These are phyloP conservation scores for Aspergillus wentii DNA, from an alignment of 495 filamentous ascomycete genomes.

Conservation along the genomic window DNA sequence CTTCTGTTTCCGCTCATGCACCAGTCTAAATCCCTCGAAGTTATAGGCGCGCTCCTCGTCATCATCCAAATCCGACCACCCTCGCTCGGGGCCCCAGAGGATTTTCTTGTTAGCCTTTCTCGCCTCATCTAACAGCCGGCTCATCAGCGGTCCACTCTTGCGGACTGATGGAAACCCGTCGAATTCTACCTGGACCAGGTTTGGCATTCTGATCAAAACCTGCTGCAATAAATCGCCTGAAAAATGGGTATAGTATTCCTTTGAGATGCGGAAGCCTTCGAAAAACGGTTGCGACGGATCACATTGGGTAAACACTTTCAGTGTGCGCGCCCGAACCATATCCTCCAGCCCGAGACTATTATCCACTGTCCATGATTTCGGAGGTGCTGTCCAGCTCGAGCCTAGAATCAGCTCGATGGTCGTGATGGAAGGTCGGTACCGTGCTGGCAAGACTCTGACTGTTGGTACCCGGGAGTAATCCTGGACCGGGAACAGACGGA, in stretches of 20 bases:
- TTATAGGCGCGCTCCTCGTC: conserved; percentile 25
- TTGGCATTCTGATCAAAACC: conserved; percentile 57
- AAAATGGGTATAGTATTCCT: conserved; percentile 74
- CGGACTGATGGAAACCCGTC: conserved; percentile 70
- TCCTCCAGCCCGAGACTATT: conserved; percentile 60
- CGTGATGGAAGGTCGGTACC: conserved; percentile 61
- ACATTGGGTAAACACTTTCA: conserved; percentile 74
- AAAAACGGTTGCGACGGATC: conserved; percentile 73
- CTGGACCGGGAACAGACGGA: conserved; percentile 72
- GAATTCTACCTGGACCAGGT: conserved; percentile 61
- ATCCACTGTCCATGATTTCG: conserved; percentile 67
- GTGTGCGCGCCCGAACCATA: conserved; percentile 51
- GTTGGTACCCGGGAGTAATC: conserved; percentile 62
- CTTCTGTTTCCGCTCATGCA: conserved; percentile 8
- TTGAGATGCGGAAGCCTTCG: conserved; percentile 62
- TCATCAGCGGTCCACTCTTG: conserved; percentile 65
- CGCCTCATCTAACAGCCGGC: conserved; percentile 55
- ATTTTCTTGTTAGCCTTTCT: conserved; percentile 47
- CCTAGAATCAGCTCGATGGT: conserved; percentile 74
- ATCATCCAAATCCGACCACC: conserved; percentile 49
- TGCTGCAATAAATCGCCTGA: conserved; percentile 51
- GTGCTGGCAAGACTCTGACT: conserved; percentile 39
- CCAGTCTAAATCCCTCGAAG: too few species aligned
- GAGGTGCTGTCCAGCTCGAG: conserved; percentile 74
- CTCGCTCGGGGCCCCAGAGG: conserved; percentile 64